Percentiles rank a stretch among this genome's conserved stretches.
Evolutionary conservation across 1,284 basidiomycete species (phyloP).

Genomic region (Thelephora terrestris): DNA sequence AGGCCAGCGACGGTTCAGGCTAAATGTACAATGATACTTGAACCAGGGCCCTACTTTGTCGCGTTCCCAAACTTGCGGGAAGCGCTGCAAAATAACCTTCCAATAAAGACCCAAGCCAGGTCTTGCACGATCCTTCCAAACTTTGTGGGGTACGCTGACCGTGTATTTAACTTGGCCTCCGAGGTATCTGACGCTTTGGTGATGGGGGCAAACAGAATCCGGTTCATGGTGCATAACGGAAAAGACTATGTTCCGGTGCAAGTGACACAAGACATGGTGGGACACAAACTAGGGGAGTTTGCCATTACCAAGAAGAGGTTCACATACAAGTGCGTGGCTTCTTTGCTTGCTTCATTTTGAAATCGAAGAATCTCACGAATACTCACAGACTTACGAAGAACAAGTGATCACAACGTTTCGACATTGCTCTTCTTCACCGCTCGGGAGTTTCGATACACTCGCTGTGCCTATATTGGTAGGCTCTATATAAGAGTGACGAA

Average conservation of each 20-base stretch:
- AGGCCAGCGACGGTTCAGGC: neutral
- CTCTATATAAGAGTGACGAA: too few species aligned
- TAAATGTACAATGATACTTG: neutral
- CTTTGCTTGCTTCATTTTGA: neutral
- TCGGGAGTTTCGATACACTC: too few species aligned
- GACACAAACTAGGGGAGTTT: constrained; percentile 96
- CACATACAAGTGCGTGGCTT: constrained; percentile 53
- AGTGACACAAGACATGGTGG: constrained; percentile 96
- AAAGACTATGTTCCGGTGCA: constrained; percentile 82
- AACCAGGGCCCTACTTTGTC: constrained; percentile 86
- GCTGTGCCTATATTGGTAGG: too few species aligned
- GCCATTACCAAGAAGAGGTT: constrained; percentile 77
- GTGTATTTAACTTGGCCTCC: neutral
- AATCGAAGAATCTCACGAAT: neutral
- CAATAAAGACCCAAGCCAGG: constrained; percentile 85
- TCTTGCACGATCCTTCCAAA: constrained; percentile 92
- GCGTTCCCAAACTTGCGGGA: constrained; percentile 87
- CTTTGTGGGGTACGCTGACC: constrained; percentile 73
- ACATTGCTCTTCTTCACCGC: too few species aligned
- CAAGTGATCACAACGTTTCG: neutral
- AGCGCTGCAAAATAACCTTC: constrained; percentile 73
- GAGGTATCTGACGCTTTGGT: neutral
- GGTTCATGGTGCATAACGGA: constrained; percentile 92
- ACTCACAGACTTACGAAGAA: neutral
- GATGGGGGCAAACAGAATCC: constrained; percentile 39